Conservation (phyloP, 768 basidiomycete genomes). For the Mycena floridula region DNA sequence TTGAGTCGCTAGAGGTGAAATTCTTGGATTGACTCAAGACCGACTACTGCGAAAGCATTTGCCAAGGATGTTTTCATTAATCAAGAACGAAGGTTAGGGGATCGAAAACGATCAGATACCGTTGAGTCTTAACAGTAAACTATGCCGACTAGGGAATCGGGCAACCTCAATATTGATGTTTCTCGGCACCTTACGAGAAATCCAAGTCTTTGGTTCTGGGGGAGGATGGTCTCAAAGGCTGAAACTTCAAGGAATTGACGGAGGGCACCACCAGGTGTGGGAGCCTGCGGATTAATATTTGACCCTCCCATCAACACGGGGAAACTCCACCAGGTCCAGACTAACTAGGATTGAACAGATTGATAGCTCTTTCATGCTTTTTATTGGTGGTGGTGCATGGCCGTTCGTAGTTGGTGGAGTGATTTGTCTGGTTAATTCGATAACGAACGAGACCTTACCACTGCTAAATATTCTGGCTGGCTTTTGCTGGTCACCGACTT, state of each 20-base stretch:
- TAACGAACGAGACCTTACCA: conserved; percentile 92
- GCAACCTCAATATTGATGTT: conserved; percentile 60
- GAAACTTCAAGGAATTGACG: conserved; percentile 83
- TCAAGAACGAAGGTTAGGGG: conserved; percentile 84
- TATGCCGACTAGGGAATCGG: conserved; percentile 77
- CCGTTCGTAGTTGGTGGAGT: conserved; percentile 88
- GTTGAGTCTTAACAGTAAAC: conserved; percentile 82
- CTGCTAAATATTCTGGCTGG: conserved; percentile 85
- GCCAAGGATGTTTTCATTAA: too few relatives aligned
- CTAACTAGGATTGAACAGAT: conserved; percentile 73
- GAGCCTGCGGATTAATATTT: conserved; percentile 85
- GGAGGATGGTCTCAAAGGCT: conserved; percentile 69
- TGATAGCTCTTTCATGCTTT: conserved; percentile 83
- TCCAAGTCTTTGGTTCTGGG: conserved; percentile 87
- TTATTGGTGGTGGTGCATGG: conserved; percentile 87
- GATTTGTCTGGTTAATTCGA: conserved; percentile 98
- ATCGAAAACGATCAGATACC: conserved; percentile 83
- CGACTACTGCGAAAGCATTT: too few relatives aligned
- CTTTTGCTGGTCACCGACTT: conserved; percentile 72
- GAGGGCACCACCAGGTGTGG: conserved; percentile 81
- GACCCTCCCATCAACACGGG: conserved; percentile 81
- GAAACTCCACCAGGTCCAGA: conserved; percentile 79
- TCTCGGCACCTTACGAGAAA: conserved; percentile 80
- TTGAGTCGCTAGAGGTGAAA: conserved; percentile 80
- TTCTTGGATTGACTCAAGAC: conserved; percentile 82